These are phyloP conservation scores for Protomyces pachydermus DNA, from an alignment of 1,139 yeast species.

Conservation along the genomic window DNA sequence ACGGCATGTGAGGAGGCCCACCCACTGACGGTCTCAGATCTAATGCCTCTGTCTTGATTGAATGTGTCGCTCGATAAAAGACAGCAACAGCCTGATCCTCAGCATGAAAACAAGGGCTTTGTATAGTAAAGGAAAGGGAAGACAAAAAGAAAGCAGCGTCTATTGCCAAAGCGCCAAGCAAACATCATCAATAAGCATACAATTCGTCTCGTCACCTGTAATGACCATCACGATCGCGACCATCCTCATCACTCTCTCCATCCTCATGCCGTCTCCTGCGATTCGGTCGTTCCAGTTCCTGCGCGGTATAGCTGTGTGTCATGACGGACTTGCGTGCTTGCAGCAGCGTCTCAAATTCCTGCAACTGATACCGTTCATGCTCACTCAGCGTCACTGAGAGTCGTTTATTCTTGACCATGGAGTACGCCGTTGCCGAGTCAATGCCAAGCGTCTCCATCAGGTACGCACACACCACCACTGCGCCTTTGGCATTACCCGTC, in stretches of 20 bases:
- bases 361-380: slow-evolving; percentile 14
- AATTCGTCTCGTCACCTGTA: too few relatives aligned
- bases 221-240: background rate
- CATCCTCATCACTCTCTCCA: background rate
- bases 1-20: too few relatives aligned
- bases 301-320: slow-evolving; percentile 6
- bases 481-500: slow-evolving; percentile 20
- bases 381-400: slow-evolving; percentile 11
- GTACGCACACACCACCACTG: slow-evolving; percentile 18
- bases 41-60: too few relatives aligned
- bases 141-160: too few relatives aligned
- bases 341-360: slow-evolving; percentile 17
- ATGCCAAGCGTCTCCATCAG: slow-evolving; percentile 15
- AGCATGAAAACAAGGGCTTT: too few relatives aligned
- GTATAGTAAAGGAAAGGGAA: too few relatives aligned
- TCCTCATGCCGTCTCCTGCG: slow-evolving; percentile 4
- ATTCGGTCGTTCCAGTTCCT: slow-evolving; percentile 11
- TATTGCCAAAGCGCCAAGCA: too few relatives aligned
- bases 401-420: slow-evolving; percentile 13
- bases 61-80: too few relatives aligned
- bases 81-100: too few relatives aligned
- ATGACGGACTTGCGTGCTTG: slow-evolving; percentile 7
- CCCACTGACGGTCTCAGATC: too few relatives aligned
- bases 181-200: too few relatives aligned
- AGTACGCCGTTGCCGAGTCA: slow-evolving; percentile 3